Conservation (phyloP, 1,284 basidiomycete genomes). For the Puccinia triticina region DNA sequence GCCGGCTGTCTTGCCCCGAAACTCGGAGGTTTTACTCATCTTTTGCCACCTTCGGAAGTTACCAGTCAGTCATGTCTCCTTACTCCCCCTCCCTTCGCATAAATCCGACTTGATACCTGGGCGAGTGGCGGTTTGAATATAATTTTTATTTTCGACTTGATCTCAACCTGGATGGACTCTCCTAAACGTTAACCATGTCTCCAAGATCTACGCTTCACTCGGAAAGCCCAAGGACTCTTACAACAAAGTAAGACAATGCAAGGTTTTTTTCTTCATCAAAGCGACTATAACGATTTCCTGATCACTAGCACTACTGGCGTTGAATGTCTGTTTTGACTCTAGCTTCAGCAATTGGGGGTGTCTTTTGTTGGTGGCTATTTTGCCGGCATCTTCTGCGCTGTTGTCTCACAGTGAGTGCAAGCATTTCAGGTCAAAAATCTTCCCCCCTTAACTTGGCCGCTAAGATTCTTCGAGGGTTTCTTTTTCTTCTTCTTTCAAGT, state of each 20-base stretch:
- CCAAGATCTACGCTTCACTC: conserved; percentile 55
- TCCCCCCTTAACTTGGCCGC: neutral
- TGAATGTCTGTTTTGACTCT: too few species aligned
- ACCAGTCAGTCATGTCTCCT: conserved; percentile 40
- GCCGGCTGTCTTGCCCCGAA: conserved; percentile 50
- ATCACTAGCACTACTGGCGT: too few species aligned
- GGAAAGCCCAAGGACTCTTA: conserved; percentile 57
- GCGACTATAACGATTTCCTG: neutral
- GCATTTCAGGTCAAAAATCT: neutral
- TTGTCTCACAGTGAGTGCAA: conserved; percentile 56
- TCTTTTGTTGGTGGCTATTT: conserved; percentile 57
- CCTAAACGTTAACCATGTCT: conserved; percentile 57
- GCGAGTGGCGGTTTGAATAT: neutral
- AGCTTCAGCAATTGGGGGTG: conserved; percentile 59
- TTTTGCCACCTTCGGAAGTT: conserved; percentile 40
- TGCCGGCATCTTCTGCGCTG: conserved; percentile 59
- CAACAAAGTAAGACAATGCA: conserved; percentile 58
- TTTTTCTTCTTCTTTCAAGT: conserved; percentile 45
- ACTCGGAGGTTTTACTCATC: conserved; percentile 41
- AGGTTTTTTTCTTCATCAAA: too few species aligned
- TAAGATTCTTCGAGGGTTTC: conserved; percentile 27
- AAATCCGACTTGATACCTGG: neutral
- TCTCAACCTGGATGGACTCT: conserved; percentile 59
- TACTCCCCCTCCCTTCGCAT: too few species aligned
- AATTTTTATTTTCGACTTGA: conserved; percentile 53